A percentile compares a stretch with the other conserved stretches of the same genome.
Evolutionary conservation across 2,329 filamentous ascomycete genomes (phyloP).

Genomic region (Colletotrichum tofieldiae): DNA sequence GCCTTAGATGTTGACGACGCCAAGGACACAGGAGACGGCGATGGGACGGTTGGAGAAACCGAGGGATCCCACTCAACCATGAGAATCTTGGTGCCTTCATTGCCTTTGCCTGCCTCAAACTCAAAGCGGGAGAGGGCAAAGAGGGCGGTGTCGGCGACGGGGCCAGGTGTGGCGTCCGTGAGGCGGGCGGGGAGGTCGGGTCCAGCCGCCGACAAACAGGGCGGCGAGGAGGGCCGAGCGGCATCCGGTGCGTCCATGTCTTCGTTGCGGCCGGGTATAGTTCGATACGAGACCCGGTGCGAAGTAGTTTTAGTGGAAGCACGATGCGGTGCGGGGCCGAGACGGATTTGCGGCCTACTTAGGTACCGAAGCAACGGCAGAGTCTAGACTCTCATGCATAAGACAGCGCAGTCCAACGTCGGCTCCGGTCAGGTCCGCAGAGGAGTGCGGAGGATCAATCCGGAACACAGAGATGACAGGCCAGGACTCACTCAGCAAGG

Average conservation of each 20-base stretch:
- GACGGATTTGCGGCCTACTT: conserved; percentile 12
- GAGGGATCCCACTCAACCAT: conserved; percentile 89
- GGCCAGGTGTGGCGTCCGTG: conserved; percentile 52
- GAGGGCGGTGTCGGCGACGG: conserved; percentile 55
- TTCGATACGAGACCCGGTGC: not conserved
- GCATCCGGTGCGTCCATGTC: conserved; percentile 27
- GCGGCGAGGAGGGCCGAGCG: conserved; percentile 14
- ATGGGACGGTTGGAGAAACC: not conserved
- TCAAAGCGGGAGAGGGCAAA: conserved; percentile 88
- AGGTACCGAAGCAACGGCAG: not conserved
- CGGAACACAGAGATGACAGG: not conserved
- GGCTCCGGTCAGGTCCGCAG: not conserved
- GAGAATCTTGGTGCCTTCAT: conserved; percentile 90
- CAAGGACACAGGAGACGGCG: not conserved
- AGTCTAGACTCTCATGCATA: conserved; percentile 11
- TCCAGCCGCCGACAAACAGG: conserved; percentile 16
- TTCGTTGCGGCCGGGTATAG: not conserved
- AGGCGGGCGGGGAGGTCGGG: not conserved
- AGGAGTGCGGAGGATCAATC: not conserved
- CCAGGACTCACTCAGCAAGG: not conserved
- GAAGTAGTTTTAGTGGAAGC: conserved; percentile 4
- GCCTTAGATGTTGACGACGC: conserved; percentile 44
- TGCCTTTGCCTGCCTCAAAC: conserved; percentile 82
- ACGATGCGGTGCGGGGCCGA: conserved; percentile 17
- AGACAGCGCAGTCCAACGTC: not conserved